phyloP scores from a whole-genome alignment of 2,329 filamentous ascomycete genomes.

The Penicillium sclerotiorum region DNA sequence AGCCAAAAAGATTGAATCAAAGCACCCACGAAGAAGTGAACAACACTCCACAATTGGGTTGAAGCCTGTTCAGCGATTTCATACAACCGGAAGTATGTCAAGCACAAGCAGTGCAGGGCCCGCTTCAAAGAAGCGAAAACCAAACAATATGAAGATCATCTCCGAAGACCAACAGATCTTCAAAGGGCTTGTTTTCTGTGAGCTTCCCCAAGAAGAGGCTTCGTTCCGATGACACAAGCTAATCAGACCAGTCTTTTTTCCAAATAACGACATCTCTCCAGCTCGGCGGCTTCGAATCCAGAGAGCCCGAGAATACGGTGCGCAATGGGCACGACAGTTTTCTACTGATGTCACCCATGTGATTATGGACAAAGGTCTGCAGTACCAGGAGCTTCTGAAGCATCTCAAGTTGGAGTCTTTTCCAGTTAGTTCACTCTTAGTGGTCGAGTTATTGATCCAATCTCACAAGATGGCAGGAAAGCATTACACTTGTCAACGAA shows the following conservation, averaged over 20 bases:
- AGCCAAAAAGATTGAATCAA: neutral
- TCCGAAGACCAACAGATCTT: constrained; percentile 63
- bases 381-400: constrained; percentile 64
- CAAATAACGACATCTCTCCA: constrained; percentile 72
- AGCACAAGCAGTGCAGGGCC: constrained; percentile 11
- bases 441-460: neutral
- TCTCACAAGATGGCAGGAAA: constrained; percentile 29
- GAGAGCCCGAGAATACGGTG: constrained; percentile 75
- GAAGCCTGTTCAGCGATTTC: constrained; percentile 12
- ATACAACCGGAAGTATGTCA: constrained; percentile 19
- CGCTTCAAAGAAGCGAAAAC: constrained; percentile 33
- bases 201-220: constrained; percentile 14
- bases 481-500: constrained; percentile 64
- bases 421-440: constrained; percentile 45
- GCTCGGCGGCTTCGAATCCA: constrained; percentile 71
- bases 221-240: neutral
- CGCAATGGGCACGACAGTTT: constrained; percentile 66
- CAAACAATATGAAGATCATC: constrained; percentile 46
- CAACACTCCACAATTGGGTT: neutral
- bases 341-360: constrained; percentile 69
- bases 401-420: constrained; percentile 55
- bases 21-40: neutral
- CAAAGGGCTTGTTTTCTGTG: constrained; percentile 62
- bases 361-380: constrained; percentile 71
- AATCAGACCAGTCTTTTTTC: constrained; percentile 65